phyloP scores from a whole-genome alignment of 1,284 basidiomycete species.

The Entoloma clypeatum region DNA sequence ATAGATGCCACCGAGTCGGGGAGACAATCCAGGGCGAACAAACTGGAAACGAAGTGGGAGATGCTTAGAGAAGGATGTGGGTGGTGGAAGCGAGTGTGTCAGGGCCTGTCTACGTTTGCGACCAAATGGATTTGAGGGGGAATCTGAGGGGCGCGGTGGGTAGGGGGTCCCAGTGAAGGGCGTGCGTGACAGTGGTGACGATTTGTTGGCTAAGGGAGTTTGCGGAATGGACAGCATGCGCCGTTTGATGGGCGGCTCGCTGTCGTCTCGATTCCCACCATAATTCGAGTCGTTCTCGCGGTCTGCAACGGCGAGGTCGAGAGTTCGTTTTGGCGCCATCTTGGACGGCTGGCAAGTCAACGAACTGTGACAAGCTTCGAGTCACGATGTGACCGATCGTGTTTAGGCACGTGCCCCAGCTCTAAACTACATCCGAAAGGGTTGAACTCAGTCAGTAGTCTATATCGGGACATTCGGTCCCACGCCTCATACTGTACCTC shows the following conservation, averaged over 20 bases:
- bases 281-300: background rate
- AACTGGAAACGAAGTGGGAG: slow-evolving; percentile 66
- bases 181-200: slow-evolving; percentile 22
- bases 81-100: slow-evolving; percentile 38
- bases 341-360: slow-evolving; percentile 1
- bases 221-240: slow-evolving; percentile 15
- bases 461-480: no score
- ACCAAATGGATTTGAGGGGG: slow-evolving; percentile 55
- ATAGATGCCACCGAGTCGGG: slow-evolving; percentile 46
- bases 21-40: slow-evolving; percentile 31
- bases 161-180: slow-evolving; percentile 30
- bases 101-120: slow-evolving; percentile 35
- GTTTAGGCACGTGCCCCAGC: slow-evolving; percentile 4
- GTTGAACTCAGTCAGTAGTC: no score
- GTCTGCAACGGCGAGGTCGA: slow-evolving; percentile 14
- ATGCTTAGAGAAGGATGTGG: slow-evolving; percentile 50
- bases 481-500: no score
- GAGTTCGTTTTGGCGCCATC: slow-evolving; percentile 21
- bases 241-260: slow-evolving; percentile 17
- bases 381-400: slow-evolving; percentile 18
- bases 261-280: slow-evolving; percentile 3
- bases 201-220: slow-evolving; percentile 15
- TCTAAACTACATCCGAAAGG: no score
- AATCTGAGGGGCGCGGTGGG: slow-evolving; percentile 41
- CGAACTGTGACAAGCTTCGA: slow-evolving; percentile 5